phyloP scores from a whole-genome alignment of 768 basidiomycete species.

The Trametes punicea region DNA sequence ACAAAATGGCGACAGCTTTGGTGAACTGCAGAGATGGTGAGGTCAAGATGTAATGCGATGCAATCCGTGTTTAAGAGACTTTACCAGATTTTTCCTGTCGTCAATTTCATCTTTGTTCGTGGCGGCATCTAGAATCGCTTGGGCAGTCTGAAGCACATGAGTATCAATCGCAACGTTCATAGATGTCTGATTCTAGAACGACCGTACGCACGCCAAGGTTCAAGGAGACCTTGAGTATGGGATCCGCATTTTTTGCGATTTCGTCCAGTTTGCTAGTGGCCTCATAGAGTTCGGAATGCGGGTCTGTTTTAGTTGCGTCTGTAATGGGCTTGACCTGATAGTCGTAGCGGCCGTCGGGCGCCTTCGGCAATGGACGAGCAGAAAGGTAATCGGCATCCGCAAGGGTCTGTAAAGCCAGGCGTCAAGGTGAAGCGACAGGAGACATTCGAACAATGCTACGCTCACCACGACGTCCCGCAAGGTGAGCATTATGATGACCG shows the following conservation, averaged over 20 bases:
- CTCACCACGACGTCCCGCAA: conserved; percentile 14
- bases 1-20: conserved; percentile 60
- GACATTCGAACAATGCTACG: neutral
- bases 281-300: conserved; percentile 37
- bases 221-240: conserved; percentile 16
- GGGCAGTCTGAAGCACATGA: conserved; percentile 32
- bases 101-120: conserved; percentile 60
- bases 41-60: neutral
- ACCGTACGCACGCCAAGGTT: conserved; percentile 11
- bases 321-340: conserved; percentile 32
- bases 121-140: conserved; percentile 49
- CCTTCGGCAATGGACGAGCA: conserved; percentile 35
- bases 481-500: conserved; percentile 3
- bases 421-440: neutral
- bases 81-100: conserved; percentile 74
- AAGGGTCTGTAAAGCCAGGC: conserved; percentile 9
- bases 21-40: conserved; percentile 51
- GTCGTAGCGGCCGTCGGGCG: conserved; percentile 46
- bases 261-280: conserved; percentile 21
- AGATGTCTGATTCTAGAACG: neutral
- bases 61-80: conserved; percentile 26
- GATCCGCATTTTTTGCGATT: conserved; percentile 11
- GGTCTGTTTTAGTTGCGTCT: conserved; percentile 24
- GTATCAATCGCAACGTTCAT: neutral
- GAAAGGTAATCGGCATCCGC: conserved; percentile 38